A percentile compares a stretch with the other conserved stretches of the same genome.
Conservation (phyloP, 768 basidiomycete species). For the Jaapia argillacea region DNA sequence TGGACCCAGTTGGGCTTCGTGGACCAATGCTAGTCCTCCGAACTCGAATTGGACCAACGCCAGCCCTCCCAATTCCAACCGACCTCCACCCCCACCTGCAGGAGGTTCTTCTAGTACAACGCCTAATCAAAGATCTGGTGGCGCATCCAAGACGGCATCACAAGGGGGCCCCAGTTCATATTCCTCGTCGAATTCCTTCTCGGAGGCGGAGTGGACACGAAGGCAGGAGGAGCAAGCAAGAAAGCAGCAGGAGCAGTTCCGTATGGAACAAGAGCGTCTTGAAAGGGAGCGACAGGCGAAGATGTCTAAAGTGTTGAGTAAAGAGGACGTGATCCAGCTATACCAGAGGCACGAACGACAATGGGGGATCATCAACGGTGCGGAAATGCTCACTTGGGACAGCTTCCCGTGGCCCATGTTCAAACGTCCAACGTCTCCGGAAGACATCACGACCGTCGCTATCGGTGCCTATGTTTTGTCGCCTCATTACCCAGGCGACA, state of each 20-base stretch:
- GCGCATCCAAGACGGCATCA: slow-evolving; percentile 13
- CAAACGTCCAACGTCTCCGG: slow-evolving; percentile 42
- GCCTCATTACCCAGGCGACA: slow-evolving; percentile 43
- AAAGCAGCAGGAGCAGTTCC: slow-evolving; percentile 61
- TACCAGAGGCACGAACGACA: slow-evolving; percentile 54
- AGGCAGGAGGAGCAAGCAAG: slow-evolving; percentile 54
- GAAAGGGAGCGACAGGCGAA: slow-evolving; percentile 33
- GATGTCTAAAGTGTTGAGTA: slow-evolving; percentile 33
- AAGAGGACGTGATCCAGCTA: slow-evolving; percentile 44
- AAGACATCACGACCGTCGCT: slow-evolving; percentile 46
- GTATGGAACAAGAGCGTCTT: slow-evolving; percentile 51
- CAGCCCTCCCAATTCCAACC: too few relatives aligned
- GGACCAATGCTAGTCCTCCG: too few relatives aligned
- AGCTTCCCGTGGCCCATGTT: slow-evolving; percentile 72
- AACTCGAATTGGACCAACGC: too few relatives aligned
- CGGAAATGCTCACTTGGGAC: slow-evolving; percentile 44
- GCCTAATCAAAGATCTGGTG: slow-evolving; percentile 8
- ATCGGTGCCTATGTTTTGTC: slow-evolving; percentile 57
- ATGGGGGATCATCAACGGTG: slow-evolving; percentile 35
- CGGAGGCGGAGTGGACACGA: slow-evolving; percentile 51
- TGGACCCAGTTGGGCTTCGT: too few relatives aligned
- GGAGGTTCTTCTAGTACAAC: slow-evolving; percentile 2
- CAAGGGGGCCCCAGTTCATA: slow-evolving; percentile 3
- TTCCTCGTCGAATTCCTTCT: slow-evolving; percentile 8
- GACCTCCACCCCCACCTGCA: slow-evolving; percentile 12